phyloP scores from a whole-genome alignment of 345 rosid species.

The Punica granatum region DNA sequence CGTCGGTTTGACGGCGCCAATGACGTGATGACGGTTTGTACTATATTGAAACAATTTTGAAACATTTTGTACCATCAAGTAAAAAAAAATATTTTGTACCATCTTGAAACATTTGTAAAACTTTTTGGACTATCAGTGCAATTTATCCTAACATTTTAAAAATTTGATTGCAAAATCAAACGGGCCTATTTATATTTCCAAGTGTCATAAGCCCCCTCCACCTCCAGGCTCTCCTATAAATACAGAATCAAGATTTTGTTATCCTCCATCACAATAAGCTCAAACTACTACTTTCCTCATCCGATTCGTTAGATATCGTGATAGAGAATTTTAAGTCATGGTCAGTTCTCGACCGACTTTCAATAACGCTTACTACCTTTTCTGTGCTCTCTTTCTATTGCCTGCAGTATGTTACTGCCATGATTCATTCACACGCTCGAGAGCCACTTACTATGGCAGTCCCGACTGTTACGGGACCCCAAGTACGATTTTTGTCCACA shows the following conservation, averaged over 20 bases:
- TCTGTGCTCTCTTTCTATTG: neutral
- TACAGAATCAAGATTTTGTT: slow-evolving; percentile 9
- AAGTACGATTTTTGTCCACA: slow-evolving; percentile 44
- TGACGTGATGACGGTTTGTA: no score
- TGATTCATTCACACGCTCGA: slow-evolving; percentile 32
- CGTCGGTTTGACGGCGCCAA: no score
- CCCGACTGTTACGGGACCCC: slow-evolving; percentile 76
- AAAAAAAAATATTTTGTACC: no score
- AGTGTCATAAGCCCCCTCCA: no score
- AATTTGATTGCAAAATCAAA: no score
- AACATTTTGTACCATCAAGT: no score
- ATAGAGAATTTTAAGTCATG: neutral
- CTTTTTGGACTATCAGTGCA: no score
- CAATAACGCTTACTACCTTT: neutral
- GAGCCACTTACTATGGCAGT: slow-evolving; percentile 82
- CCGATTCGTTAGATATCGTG: no score
- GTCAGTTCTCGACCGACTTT: neutral
- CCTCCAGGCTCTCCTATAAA: slow-evolving; percentile 7
- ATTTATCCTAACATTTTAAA: no score
- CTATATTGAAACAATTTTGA: no score
- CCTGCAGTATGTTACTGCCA: slow-evolving; percentile 28
- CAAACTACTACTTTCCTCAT: neutral
- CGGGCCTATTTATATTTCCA: no score
- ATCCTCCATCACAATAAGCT: neutral
- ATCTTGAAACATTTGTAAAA: no score